Base-by-base conservation (phyloP, 2,329 filamentous ascomycete species). In the Colletotrichum falcatum region DNA sequence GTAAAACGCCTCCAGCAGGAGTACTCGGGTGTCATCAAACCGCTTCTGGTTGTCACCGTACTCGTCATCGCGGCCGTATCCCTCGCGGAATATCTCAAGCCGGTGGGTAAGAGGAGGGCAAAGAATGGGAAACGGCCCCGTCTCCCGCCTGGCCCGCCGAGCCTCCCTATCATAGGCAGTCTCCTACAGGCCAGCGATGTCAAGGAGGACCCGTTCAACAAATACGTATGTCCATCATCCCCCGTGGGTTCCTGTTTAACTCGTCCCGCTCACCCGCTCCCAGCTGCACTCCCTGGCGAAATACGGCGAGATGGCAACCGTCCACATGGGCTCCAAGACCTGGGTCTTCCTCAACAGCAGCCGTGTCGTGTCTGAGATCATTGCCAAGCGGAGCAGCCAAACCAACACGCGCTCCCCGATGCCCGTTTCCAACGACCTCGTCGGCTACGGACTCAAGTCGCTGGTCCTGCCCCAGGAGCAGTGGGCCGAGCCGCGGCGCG, bases 291-390 rank as follows among this genome's bases (percentile, higher is more conserved):
- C 58, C 3, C 30, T 61, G 18, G 7, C 44, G 26, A 58, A 70
- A 33, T 76, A 76, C 61, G 76, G 76, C n/a, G 76, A 78, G 28
- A 76, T 77, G 76, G 72, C 74, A 33, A 77, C 76, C 1, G 37
- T 77, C 23, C 72, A 74, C 56, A 69, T 79, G 44, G 78, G 77
- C 12, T 72, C 76, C 35, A 82, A 81, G 65, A 83, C 80, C 1
- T 83, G 80, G 80, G 75, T 85, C 23, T 74, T 84, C 20, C 78
- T 85, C 7, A 85, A 85, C 72, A 78, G 72, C 18, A 72, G 77
- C 33, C 80, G 82, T 8, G 81, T 83, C 2, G 79, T 82, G 30
- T 74, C 51, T 11, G 77, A 79, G 56, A 77, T 83, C 44, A 81
- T 83, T 42, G 78, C 77, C 51, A 81, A 81, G 62, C 75, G 78